Evolutionary conservation across 164 flowering plant species (phyloP), one percentile per base, ranked within the genome.

Genomic region (Vitis labrusca): DNA sequence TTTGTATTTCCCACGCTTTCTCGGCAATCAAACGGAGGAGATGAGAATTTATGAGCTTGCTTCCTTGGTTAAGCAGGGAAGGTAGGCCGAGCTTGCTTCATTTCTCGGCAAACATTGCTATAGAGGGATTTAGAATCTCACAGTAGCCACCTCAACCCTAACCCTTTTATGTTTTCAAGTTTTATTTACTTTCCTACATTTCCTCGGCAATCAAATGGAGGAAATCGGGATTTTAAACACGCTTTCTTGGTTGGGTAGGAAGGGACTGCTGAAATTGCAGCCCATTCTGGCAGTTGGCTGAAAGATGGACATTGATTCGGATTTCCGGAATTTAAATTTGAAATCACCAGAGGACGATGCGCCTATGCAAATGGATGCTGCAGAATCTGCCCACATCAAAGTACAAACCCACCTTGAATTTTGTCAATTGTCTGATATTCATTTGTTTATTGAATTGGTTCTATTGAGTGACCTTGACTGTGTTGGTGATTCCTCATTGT

Each of bases 261-360:
- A 37, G 0, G 44, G 7, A 37, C 44, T 59, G n/a, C n/a, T 59
- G 61, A 57, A 16, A 3, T 23, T 37, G 7, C 44, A 37, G 44
- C 44, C 44, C 44, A 37, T 37, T 37, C 44, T 23, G 44, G 44
- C 14, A 29, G 37, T 64, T 71, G 14, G 9, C 23, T 62, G 65
- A 65, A 37, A n/a, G 64, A 81, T 81, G 85, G 85, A 80, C 44
- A 69, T 82, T 67, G 82, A 82, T 57, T 52, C 71, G 52, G 77
- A 73, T 57, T 50, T 51, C 15, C 10, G 9, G 12, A 64, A 61
- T n/a, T 50, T 54, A 7, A 50, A 57, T 55, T 23, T 68, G 13
- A 78, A 72, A 54, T 63, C 57, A 6, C 49, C 69, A 13, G 79
- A 69, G 9, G 77, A 78, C 52, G 77, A 58, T 10, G 64, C 67